phyloP scores from a whole-genome alignment of 768 basidiomycete species.

The Lanmaoa rubissima region DNA sequence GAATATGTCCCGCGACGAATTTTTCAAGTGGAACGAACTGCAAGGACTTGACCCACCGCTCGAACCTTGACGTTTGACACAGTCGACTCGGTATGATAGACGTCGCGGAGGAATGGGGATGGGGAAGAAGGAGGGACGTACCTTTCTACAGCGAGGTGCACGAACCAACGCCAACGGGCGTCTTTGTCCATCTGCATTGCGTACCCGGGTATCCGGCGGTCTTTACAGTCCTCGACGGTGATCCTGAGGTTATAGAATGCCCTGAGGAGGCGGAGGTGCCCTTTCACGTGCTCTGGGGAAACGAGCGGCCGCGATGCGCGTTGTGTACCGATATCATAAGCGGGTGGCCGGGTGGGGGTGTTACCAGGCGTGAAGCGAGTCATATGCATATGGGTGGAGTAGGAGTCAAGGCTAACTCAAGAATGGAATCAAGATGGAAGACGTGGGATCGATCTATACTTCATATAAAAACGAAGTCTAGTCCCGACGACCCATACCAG shows the following conservation, averaged over 20 bases:
- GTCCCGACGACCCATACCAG: neutral
- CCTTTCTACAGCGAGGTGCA: conserved; percentile 40
- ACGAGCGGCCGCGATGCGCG: conserved; percentile 28
- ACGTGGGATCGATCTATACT: conserved; percentile 5
- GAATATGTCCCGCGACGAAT: conserved; percentile 28
- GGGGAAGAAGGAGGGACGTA: conserved; percentile 5
- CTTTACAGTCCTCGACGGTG: conserved; percentile 29
- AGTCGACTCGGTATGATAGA: neutral
- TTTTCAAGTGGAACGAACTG: conserved; percentile 24
- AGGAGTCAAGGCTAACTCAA: neutral
- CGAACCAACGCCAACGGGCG: conserved; percentile 40
- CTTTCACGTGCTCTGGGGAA: conserved; percentile 30
- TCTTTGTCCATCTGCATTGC: conserved; percentile 26
- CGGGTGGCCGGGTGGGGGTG: neutral
- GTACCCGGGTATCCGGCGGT: conserved; percentile 26
- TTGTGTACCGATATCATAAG: conserved; percentile 23
- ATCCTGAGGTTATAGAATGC: conserved; percentile 32
- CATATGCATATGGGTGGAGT: conserved; percentile 4
- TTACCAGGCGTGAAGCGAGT: neutral
- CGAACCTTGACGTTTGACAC: conserved; percentile 27
- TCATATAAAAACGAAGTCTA: conserved; percentile 8
- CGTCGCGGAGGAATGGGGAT: neutral
- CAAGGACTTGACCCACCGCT: conserved; percentile 32
- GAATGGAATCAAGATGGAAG: neutral
- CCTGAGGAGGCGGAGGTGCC: conserved; percentile 35